Evolutionary conservation across 192 early-diverging fungal genomes (phyloP), one percentile per base, ranked within the genome.

Genomic region (Rhizophagus prolifer): DNA sequence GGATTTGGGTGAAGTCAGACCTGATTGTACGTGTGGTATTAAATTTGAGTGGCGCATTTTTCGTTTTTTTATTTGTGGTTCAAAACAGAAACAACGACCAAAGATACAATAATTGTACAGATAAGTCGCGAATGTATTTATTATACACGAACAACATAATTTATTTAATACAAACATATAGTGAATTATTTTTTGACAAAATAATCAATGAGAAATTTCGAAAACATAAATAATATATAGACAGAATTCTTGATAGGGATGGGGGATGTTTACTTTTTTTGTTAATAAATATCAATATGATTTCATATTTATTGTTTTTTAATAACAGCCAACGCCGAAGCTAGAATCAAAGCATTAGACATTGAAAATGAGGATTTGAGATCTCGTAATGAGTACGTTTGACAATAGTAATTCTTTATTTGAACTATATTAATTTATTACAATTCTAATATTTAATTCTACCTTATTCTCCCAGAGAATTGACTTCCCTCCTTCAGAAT

Each of bases 311-410:
- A 54, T 58, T 44, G 19, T 71, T 28, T 72, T 63, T 78, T 38
- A 38, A 70, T 31, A 30, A 21, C 31, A 80, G 74, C 73, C 0
- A 59, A 58, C 36, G 8, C 44, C 4, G 68, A 70, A 47, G 60
- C 16, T 64, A 76, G 66, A 44, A 71, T 76, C 54, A 81, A 79
- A 66, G 85, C 86, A 64, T 85, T 80, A 65, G 82, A 87, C 8
- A 75, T 78, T 3, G 84, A 84, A 31, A 80, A 83, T n/a, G 71
- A 72, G 25, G 78, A 81, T 44, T 79, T 84, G 8, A 74, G 66
- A 9, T 54, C 47, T 34, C 79, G 83, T 70, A 78, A 74, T 36
- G 80, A 78, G 77, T 75, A 75, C 2, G 78, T 61, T 16, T 82
- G 50, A 63, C 76, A 79, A n/a, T 50, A 14, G 5, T 30, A 28